Percentiles rank a stretch among this genome's conserved stretches.
Evolutionary conservation across 805 yeast genomes (phyloP).

Genomic region (Kodamaea nitidulidarum): DNA sequence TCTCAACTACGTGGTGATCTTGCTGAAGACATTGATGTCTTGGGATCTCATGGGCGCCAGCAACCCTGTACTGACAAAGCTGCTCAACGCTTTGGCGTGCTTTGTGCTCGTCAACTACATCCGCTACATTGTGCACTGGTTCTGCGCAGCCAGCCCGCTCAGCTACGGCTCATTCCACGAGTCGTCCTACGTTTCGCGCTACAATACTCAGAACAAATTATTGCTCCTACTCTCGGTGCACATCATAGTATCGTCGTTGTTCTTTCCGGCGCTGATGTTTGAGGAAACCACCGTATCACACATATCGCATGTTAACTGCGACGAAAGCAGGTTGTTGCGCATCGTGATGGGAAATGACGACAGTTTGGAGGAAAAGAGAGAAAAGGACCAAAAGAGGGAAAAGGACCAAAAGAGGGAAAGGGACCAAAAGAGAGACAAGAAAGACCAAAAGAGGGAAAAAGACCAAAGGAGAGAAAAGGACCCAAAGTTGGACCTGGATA

Average conservation of each 20-base stretch:
- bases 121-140: slow-evolving; percentile 14
- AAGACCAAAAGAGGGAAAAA: no score
- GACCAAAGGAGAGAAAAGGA: no score
- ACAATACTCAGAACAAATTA: slow-evolving; percentile 12
- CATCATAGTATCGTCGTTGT: slow-evolving; percentile 12
- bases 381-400: background rate
- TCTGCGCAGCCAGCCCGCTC: slow-evolving; percentile 2
- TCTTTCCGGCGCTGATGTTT: background rate
- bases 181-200: slow-evolving; percentile 12
- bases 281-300: background rate
- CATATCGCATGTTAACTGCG: slow-evolving; percentile 12
- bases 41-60: slow-evolving; percentile 14
- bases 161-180: slow-evolving; percentile 6
- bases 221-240: slow-evolving; percentile 14
- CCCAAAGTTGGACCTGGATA: no score
- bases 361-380: no score
- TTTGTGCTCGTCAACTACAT: slow-evolving; percentile 14
- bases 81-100: slow-evolving; percentile 12
- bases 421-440: no score
- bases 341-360: slow-evolving; percentile 8
- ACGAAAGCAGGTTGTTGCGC: slow-evolving; percentile 12
- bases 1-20: slow-evolving; percentile 14
- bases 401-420: background rate
- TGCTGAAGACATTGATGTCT: slow-evolving; percentile 14
- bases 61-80: slow-evolving; percentile 3